phyloP scores from a whole-genome alignment of 225 moss, liverwort and hornwort species.

The Pseudoscleropodium purum region DNA sequence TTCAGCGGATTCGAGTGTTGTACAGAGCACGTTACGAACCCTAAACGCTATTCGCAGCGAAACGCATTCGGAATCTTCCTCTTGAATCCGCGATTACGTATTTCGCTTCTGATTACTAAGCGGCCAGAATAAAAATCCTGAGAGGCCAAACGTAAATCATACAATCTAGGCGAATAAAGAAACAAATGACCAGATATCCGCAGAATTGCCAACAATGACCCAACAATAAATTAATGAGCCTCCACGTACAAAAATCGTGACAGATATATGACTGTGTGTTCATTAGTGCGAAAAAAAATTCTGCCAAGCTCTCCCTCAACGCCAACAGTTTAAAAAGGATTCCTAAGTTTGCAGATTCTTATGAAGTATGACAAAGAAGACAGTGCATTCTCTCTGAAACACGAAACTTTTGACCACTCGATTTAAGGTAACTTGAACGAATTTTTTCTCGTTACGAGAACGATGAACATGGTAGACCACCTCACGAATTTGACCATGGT shows the following conservation, averaged over 20 bases:
- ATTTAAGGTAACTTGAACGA: not conserved
- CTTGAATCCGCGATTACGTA: not conserved
- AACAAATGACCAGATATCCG: not conserved
- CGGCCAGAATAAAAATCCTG: not conserved
- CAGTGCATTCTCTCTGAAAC: not conserved
- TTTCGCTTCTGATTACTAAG: not conserved
- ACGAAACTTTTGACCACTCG: not conserved
- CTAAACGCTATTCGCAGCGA: constrained; percentile 8
- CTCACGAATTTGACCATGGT: not conserved
- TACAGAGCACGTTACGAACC: constrained; percentile 11
- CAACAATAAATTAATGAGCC: not conserved
- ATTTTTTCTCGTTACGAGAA: not conserved
- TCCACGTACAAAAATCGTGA: not conserved
- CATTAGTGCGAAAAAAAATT: not conserved
- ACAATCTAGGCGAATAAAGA: not conserved
- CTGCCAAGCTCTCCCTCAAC: not conserved
- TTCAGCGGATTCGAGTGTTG: not conserved
- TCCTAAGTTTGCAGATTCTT: not conserved
- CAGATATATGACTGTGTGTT: not conserved
- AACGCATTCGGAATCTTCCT: not conserved
- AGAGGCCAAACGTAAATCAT: not conserved
- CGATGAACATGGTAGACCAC: not conserved
- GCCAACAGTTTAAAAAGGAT: not conserved
- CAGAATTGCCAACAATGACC: not conserved
- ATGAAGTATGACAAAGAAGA: not conserved